Evolutionary conservation across 2,329 filamentous ascomycete species (phyloP).

Genomic region (Amauroascus verrucosus): DNA sequence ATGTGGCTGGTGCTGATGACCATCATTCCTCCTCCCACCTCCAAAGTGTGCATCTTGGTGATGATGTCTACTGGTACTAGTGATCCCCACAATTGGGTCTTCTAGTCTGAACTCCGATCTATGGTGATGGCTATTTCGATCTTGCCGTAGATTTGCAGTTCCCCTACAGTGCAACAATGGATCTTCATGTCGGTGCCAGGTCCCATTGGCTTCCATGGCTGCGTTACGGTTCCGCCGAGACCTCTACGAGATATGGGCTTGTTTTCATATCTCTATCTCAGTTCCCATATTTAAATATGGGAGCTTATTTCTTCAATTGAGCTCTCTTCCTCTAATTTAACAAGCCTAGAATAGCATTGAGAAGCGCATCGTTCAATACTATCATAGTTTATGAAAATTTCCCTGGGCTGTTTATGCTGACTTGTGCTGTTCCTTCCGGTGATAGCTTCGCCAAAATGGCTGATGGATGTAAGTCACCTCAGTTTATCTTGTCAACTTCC

Average conservation of each 20-base stretch:
- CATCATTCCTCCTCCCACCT: not conserved
- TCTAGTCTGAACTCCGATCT: not conserved
- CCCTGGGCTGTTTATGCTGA: conserved; percentile 14
- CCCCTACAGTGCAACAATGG: not conserved
- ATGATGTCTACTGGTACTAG: conserved; percentile 4
- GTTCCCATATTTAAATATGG: conserved; percentile 4
- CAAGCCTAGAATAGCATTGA: not conserved
- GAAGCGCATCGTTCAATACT: not conserved
- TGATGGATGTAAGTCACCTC: conserved; percentile 44
- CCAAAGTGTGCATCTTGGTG: not conserved
- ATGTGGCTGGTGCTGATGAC: conserved; percentile 13
- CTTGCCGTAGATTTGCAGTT: conserved; percentile 9
- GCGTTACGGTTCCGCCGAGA: not conserved
- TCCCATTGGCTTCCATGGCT: conserved; percentile 6
- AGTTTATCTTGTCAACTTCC: not conserved
- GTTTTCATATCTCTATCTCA: conserved; percentile 1
- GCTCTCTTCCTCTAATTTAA: conserved; percentile 1
- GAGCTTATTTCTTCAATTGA: conserved; percentile 1
- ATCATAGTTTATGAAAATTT: not conserved
- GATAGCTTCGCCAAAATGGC: conserved; percentile 34
- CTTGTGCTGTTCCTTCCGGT: conserved; percentile 10
- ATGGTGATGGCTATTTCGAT: conserved; percentile 1
- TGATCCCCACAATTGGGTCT: conserved; percentile 8
- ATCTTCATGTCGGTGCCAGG: not conserved
- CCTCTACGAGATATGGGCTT: not conserved